phyloP scores from a whole-genome alignment of 2,329 filamentous ascomycete species.

The Aureobasidium sp. region DNA sequence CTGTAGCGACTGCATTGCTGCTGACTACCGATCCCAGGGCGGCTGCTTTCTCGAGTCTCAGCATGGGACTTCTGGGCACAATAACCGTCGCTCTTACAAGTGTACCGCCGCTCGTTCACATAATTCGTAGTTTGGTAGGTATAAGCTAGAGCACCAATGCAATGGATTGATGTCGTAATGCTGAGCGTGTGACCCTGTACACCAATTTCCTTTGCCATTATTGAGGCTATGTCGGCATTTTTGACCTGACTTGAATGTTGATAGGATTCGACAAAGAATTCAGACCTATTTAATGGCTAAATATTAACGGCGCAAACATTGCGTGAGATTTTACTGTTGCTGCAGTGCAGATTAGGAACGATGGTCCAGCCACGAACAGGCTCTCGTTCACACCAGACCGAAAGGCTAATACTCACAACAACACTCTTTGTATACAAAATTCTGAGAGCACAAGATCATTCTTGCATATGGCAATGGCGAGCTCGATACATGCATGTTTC shows the following conservation, averaged over 20 bases:
- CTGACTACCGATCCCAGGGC: conserved; percentile 51
- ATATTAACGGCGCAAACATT: too few species aligned
- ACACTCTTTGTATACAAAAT: neutral
- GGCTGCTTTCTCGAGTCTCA: conserved; percentile 52
- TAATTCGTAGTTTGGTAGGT: conserved; percentile 44
- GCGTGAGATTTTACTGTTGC: neutral
- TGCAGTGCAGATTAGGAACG: neutral
- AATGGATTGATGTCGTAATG: neutral
- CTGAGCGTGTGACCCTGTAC: neutral
- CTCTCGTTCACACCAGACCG: neutral
- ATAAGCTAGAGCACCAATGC: neutral
- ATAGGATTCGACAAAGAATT: neutral
- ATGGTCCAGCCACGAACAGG: too few species aligned
- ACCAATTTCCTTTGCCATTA: neutral
- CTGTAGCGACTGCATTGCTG: conserved; percentile 52
- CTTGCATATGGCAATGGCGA: neutral
- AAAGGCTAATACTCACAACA: neutral
- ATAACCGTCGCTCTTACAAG: conserved; percentile 53
- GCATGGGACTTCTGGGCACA: conserved; percentile 55
- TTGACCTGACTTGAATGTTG: neutral
- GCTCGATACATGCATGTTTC: neutral
- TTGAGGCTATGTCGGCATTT: neutral
- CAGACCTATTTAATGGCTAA: neutral
- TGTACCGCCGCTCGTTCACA: conserved; percentile 45
- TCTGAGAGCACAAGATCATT: too few species aligned